These are phyloP conservation scores for Dactylellina cionopaga DNA, from an alignment of 2,329 filamentous ascomycete species.

Conservation along the genomic window DNA sequence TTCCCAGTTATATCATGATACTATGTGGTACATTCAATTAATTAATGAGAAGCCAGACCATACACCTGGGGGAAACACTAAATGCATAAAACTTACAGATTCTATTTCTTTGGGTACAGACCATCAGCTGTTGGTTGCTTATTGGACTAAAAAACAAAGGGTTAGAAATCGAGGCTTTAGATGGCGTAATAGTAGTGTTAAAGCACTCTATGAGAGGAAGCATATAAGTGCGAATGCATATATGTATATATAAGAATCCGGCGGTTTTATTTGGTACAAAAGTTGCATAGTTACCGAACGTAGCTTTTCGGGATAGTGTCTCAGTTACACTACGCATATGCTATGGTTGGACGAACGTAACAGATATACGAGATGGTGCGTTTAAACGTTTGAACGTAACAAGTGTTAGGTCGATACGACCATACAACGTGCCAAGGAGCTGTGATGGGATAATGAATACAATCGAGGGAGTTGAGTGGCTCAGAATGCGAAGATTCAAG, in stretches of 20 bases:
- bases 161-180: background rate
- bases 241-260: background rate
- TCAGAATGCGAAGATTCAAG: background rate
- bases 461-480: too few species aligned
- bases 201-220: background rate
- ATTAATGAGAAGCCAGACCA: too few species aligned
- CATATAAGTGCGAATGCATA: background rate
- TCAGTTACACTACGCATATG: too few species aligned
- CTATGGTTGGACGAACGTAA: too few species aligned
- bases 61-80: too few species aligned
- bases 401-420: too few species aligned
- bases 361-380: too few species aligned
- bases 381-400: too few species aligned
- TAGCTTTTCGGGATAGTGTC: too few species aligned
- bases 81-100: too few species aligned
- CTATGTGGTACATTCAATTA: background rate
- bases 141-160: background rate
- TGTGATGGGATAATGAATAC: background rate
- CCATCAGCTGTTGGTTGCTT: background rate
- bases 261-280: background rate
- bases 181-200: background rate
- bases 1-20: constrained; percentile 26
- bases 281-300: background rate
- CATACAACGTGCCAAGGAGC: too few species aligned
- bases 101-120: too few species aligned